Conservation (phyloP, 345 rosid genomes). For the Erucastrum elatum region DNA sequence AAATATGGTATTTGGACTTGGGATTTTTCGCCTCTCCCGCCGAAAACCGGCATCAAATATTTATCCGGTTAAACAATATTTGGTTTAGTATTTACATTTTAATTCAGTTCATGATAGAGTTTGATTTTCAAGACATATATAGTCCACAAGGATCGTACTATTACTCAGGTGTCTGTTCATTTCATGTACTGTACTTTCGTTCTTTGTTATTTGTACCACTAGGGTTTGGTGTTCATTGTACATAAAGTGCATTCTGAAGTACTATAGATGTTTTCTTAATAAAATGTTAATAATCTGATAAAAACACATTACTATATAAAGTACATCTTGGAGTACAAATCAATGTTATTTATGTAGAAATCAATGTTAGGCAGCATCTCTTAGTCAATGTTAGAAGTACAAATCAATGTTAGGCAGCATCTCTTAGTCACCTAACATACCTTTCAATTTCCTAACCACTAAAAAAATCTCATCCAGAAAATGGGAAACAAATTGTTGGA, state of each 20-base stretch:
- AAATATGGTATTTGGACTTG: conserved; percentile 13
- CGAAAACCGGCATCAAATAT: not conserved
- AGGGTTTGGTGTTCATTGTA: not conserved
- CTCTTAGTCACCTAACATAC: not conserved
- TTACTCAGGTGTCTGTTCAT: not conserved
- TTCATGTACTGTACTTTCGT: not conserved
- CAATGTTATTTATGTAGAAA: not conserved
- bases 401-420: too few relatives aligned
- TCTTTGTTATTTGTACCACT: not conserved
- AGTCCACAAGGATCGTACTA: not conserved
- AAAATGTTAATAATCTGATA: not conserved
- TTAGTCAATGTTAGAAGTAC: too few relatives aligned
- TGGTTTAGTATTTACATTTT: conserved; percentile 1
- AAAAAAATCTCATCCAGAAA: not conserved
- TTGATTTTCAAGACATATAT: not conserved
- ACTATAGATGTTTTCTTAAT: not conserved
- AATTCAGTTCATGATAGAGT: not conserved
- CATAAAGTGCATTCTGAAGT: not conserved
- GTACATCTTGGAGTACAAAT: not conserved
- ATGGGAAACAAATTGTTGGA: not conserved
- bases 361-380: too few relatives aligned
- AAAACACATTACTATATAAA: not conserved
- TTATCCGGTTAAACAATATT: not conserved
- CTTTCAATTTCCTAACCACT: not conserved
- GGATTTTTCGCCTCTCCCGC: conserved; percentile 15